Evolutionary conservation across 352 stramenopile genomes (phyloP).

Genomic region (Hyphochytrium catenoides): DNA sequence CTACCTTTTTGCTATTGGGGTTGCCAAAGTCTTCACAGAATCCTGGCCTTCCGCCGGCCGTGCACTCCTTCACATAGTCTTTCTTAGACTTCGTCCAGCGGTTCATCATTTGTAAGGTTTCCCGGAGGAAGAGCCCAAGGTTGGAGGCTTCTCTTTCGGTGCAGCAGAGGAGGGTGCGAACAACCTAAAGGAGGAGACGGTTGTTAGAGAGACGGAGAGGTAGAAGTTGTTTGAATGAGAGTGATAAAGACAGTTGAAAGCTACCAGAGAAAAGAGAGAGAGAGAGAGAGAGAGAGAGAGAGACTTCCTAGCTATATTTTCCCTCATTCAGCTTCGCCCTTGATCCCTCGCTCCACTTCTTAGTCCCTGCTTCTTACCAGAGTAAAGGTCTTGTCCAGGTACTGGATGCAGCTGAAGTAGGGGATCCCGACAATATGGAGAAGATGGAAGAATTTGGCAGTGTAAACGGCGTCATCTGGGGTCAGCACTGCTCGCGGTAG

Average conservation of each 20-base stretch:
- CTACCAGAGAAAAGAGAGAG: too few relatives aligned
- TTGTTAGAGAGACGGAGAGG: too few relatives aligned
- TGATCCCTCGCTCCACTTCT: too few relatives aligned
- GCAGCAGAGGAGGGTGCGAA: conserved; percentile 34
- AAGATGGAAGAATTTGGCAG: conserved; percentile 54
- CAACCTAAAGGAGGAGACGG: conserved; percentile 1
- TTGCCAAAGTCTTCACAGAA: too few relatives aligned
- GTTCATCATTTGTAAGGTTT: conserved; percentile 31
- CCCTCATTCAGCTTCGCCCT: too few relatives aligned
- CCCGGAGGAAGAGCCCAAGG: conserved; percentile 58
- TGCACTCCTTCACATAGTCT: conserved; percentile 45
- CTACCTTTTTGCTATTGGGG: too few relatives aligned
- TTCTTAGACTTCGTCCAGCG: conserved; percentile 47
- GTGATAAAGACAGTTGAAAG: too few relatives aligned
- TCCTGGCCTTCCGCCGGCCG: too few relatives aligned
- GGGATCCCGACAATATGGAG: conserved; percentile 41
- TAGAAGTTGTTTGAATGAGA: too few relatives aligned
- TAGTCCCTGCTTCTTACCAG: too few relatives aligned
- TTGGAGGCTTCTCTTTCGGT: conserved; percentile 56
- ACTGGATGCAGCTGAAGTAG: conserved; percentile 42
- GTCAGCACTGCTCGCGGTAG: conserved; percentile 42
- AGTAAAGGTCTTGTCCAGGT: conserved; percentile 48
- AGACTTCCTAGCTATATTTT: too few relatives aligned
- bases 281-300: too few relatives aligned
- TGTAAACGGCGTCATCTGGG: conserved; percentile 52